A percentile compares a stretch with the other conserved stretches of the same genome.
phyloP scores from a whole-genome alignment of 805 yeast genomes.

The Candida manassasensis region DNA sequence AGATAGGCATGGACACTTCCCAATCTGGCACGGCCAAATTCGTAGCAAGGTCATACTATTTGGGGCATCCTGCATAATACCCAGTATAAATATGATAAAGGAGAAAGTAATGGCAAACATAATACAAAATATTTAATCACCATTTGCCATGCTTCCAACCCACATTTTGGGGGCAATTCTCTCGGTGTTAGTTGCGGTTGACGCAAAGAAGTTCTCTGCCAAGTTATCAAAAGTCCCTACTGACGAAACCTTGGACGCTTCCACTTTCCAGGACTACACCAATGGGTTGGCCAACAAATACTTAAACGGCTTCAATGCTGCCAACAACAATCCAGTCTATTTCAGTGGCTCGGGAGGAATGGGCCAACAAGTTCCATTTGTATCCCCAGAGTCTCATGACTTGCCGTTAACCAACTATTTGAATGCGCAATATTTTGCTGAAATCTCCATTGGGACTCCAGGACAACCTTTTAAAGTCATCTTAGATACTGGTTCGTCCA shows the following conservation, averaged over 20 bases:
- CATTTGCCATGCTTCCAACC: conserved; percentile 3
- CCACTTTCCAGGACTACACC: conserved; percentile 49
- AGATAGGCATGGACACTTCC: not conserved
- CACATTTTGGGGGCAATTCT: conserved; percentile 1
- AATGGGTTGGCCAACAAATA: conserved; percentile 60
- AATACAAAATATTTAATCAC: not conserved
- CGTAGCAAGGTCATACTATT: not conserved
- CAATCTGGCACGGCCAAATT: conserved; percentile 1
- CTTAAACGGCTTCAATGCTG: conserved; percentile 42
- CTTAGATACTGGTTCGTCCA: conserved; percentile 94
- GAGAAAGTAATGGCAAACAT: not conserved
- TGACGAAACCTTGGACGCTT: conserved; percentile 51
- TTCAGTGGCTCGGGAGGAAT: conserved; percentile 8
- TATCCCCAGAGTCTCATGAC: conserved; percentile 43
- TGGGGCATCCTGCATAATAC: conserved; percentile 1
- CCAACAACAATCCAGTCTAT: conserved; percentile 20
- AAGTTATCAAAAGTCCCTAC: conserved; percentile 56
- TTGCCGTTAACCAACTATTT: conserved; percentile 88
- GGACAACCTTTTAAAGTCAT: conserved; percentile 91
- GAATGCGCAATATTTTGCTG: conserved; percentile 95
- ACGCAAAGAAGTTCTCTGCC: conserved; percentile 51
- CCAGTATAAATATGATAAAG: not conserved
- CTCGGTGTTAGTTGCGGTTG: conserved; percentile 17
- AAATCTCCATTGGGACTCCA: conserved; percentile 87
- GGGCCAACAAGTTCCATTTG: conserved; percentile 29